These are phyloP conservation scores for Calocera viscosa DNA, from an alignment of 768 basidiomycete genomes.

Conservation along the genomic window DNA sequence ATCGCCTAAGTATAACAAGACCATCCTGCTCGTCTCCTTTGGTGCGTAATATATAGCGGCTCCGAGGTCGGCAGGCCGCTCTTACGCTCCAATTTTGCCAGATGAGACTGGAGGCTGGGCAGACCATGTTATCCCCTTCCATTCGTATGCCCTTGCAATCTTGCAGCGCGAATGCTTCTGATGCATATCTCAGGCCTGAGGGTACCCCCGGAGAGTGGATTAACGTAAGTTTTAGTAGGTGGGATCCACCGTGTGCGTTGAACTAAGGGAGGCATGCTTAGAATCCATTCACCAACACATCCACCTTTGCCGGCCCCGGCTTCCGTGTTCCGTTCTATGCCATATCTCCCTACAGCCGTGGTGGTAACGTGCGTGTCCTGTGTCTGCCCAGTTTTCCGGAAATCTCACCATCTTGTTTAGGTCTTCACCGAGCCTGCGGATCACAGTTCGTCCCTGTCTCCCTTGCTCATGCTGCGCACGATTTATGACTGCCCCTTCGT, in stretches of 20 bases:
- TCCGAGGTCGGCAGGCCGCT: background rate
- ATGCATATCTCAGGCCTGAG: slow-evolving; percentile 9
- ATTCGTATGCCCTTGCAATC: background rate
- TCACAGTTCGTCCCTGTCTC: slow-evolving; percentile 13
- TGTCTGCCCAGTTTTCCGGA: background rate
- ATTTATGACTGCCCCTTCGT: background rate
- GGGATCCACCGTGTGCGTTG: background rate
- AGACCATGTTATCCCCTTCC: slow-evolving; percentile 7
- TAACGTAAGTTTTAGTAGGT: background rate
- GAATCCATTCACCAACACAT: slow-evolving; percentile 12
- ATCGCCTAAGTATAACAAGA: slow-evolving; percentile 14
- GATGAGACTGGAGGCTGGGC: slow-evolving; percentile 17
- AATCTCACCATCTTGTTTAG: background rate
- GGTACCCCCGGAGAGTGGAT: slow-evolving; percentile 16
- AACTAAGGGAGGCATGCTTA: background rate
- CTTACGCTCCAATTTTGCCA: background rate
- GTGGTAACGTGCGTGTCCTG: slow-evolving; percentile 8
- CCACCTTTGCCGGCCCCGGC: slow-evolving; percentile 15
- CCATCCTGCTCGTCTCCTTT: slow-evolving; percentile 14
- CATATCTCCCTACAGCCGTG: slow-evolving; percentile 16
- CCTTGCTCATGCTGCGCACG: background rate
- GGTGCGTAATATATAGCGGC: background rate
- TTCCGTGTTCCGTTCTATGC: slow-evolving; percentile 16
- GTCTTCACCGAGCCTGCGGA: slow-evolving; percentile 15
- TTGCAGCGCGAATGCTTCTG: background rate